Percentiles rank a stretch among this genome's conserved stretches.
Evolutionary conservation across 352 stramenopile species (phyloP).

Genomic region (Phytophthora colocasiae): DNA sequence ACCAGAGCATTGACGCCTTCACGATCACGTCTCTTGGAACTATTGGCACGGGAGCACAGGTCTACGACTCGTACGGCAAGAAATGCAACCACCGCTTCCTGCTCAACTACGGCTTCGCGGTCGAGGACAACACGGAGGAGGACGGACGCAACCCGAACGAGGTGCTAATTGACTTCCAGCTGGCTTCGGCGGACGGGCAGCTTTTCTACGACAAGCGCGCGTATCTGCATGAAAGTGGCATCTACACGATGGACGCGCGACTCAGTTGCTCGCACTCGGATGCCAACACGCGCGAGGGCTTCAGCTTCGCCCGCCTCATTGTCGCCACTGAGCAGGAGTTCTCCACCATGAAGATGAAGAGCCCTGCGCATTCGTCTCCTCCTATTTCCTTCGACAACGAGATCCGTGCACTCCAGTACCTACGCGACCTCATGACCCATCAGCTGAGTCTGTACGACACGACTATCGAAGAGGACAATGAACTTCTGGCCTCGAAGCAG

Average conservation of each 20-base stretch:
- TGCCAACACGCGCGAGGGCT: slow-evolving; percentile 85
- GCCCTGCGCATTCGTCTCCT: slow-evolving; percentile 75
- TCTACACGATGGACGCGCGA: slow-evolving; percentile 88
- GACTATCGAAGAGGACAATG: slow-evolving; percentile 89
- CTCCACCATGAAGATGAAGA: slow-evolving; percentile 82
- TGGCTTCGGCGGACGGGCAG: slow-evolving; percentile 64
- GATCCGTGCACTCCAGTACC: slow-evolving; percentile 75
- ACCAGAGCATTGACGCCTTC: slow-evolving; percentile 85
- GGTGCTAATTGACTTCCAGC: slow-evolving; percentile 90
- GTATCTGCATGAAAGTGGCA: slow-evolving; percentile 87
- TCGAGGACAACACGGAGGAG: slow-evolving; percentile 98
- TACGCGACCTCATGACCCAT: slow-evolving; percentile 80
- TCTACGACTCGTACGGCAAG: slow-evolving; percentile 99
- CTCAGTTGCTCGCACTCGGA: slow-evolving; percentile 88
- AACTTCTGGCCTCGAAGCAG: slow-evolving; percentile 78
- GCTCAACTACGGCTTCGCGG: slow-evolving; percentile 99
- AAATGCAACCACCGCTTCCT: slow-evolving; percentile 99
- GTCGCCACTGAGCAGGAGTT: slow-evolving; percentile 88
- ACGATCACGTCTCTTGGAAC: slow-evolving; percentile 90
- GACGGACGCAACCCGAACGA: slow-evolving; percentile 99
- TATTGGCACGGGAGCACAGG: slow-evolving; percentile 88
- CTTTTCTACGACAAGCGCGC: slow-evolving; percentile 88
- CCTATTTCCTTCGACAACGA: slow-evolving; percentile 90
- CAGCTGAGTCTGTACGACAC: slow-evolving; percentile 86
- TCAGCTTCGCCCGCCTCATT: slow-evolving; percentile 88